A percentile compares a stretch with the other conserved stretches of the same genome.
These are phyloP conservation scores for Penicilliopsis zonata DNA, from an alignment of 495 filamentous ascomycete genomes.

Conservation along the genomic window DNA sequence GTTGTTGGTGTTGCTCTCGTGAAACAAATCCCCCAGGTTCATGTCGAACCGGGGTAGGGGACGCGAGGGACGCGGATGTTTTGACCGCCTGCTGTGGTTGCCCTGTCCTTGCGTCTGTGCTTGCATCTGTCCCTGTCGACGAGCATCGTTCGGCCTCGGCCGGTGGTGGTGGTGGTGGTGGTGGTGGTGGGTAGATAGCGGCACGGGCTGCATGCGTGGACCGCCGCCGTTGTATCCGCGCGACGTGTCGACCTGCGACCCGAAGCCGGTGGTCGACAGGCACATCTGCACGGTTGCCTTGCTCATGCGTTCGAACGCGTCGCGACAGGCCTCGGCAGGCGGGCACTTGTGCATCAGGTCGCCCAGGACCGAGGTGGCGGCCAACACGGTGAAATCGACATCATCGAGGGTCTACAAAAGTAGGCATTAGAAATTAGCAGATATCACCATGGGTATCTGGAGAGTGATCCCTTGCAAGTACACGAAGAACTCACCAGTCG, in stretches of 20 bases:
- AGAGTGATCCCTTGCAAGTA: too few relatives aligned
- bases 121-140: conserved; percentile 16
- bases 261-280: conserved; percentile 70
- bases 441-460: too few relatives aligned
- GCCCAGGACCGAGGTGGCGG: conserved; percentile 78
- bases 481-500: conserved; percentile 52
- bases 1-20: conserved; percentile 12
- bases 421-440: background rate
- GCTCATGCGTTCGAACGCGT: conserved; percentile 91
- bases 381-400: conserved; percentile 88
- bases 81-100: conserved; percentile 14
- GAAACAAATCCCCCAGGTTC: conserved; percentile 45
- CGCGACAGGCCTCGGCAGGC: conserved; percentile 73
- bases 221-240: conserved; percentile 9
- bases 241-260: conserved; percentile 33
- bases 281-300: conserved; percentile 92
- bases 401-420: conserved; percentile 68
- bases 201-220: too few relatives aligned
- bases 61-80: conserved; percentile 19
- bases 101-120: conserved; percentile 12
- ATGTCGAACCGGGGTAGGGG: conserved; percentile 50
- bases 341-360: conserved; percentile 71
- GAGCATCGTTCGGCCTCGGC: conserved; percentile 8
- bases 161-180: too few relatives aligned
- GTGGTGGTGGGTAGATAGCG: too few relatives aligned